Conservation (phyloP, 2,329 filamentous ascomycete genomes). For the Talaromyces funiculosus region DNA sequence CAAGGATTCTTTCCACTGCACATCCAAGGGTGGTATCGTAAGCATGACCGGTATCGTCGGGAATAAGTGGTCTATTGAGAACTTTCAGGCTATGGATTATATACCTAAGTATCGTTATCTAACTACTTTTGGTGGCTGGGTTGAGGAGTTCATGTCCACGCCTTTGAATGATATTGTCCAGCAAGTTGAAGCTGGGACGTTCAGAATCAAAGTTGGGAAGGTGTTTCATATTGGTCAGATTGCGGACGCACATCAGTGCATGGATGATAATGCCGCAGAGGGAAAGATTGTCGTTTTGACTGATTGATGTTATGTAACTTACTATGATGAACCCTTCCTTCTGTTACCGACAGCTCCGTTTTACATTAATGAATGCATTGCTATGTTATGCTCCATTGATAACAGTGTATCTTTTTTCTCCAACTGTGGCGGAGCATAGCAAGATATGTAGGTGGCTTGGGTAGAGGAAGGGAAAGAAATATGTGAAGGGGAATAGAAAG, state of each 20-base stretch:
- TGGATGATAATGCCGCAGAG: slow-evolving; percentile 41
- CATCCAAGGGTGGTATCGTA: slow-evolving; percentile 35
- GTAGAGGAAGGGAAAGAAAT: neutral
- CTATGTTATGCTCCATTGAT: neutral
- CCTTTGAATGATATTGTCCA: slow-evolving; percentile 37
- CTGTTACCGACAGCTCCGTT: neutral
- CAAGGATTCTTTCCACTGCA: slow-evolving; percentile 37
- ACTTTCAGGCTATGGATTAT: slow-evolving; percentile 40
- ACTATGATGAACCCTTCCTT: neutral
- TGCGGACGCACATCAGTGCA: slow-evolving; percentile 41
- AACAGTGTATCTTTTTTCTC: neutral
- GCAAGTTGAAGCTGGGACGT: slow-evolving; percentile 33
- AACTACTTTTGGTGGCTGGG: slow-evolving; percentile 38
- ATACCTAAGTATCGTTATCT: slow-evolving; percentile 39
- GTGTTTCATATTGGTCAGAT: slow-evolving; percentile 43
- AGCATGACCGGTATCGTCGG: slow-evolving; percentile 46
- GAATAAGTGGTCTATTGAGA: slow-evolving; percentile 36
- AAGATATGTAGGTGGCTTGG: neutral
- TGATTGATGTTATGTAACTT: neutral
- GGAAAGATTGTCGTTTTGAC: slow-evolving; percentile 43
- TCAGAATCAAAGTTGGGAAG: slow-evolving; percentile 40
- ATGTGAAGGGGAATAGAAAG: neutral
- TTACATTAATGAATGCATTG: neutral
- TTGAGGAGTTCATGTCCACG: slow-evolving; percentile 37
- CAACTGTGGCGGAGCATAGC: neutral